Percentiles rank a stretch among this genome's conserved stretches.
Conservation (phyloP, 1,284 basidiomycete genomes). For the Boletus mariae region DNA sequence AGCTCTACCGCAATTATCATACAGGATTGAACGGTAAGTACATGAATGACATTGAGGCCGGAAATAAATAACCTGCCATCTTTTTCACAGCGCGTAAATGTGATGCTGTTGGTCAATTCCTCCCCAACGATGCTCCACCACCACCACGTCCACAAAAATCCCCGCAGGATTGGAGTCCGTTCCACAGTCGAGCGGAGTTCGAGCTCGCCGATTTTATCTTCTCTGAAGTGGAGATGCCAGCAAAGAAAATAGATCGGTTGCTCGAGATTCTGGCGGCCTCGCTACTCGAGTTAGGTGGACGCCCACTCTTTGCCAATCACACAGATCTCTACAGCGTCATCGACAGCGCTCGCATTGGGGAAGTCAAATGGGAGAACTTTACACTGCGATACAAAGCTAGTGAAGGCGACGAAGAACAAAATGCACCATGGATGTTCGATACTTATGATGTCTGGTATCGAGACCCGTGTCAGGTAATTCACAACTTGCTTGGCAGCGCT, state of each 20-base stretch:
- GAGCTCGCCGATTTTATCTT: constrained; percentile 17
- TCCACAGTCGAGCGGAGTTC: neutral
- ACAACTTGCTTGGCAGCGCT: neutral
- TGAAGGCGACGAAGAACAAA: neutral
- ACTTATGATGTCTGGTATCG: neutral
- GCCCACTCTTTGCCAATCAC: neutral
- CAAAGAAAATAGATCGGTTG: constrained; percentile 23
- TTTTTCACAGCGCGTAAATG: neutral
- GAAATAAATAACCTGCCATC: no score
- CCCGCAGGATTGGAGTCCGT: constrained; percentile 9
- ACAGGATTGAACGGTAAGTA: neutral
- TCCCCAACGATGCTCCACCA: neutral
- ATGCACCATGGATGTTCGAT: neutral
- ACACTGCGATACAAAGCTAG: constrained; percentile 46
- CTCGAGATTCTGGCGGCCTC: constrained; percentile 26
- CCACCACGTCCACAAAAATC: neutral
- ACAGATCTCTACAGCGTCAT: constrained; percentile 5
- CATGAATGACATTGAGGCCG: no score
- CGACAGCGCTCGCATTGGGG: neutral
- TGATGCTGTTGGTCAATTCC: neutral
- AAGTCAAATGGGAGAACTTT: constrained; percentile 7
- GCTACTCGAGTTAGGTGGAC: neutral
- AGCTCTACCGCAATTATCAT: neutral
- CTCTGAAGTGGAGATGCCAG: constrained; percentile 22
- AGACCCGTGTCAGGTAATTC: neutral